Percentiles rank a stretch among this genome's conserved stretches.
phyloP scores from a whole-genome alignment of 2,329 filamentous ascomycete genomes.

The Lachnellula arida region DNA sequence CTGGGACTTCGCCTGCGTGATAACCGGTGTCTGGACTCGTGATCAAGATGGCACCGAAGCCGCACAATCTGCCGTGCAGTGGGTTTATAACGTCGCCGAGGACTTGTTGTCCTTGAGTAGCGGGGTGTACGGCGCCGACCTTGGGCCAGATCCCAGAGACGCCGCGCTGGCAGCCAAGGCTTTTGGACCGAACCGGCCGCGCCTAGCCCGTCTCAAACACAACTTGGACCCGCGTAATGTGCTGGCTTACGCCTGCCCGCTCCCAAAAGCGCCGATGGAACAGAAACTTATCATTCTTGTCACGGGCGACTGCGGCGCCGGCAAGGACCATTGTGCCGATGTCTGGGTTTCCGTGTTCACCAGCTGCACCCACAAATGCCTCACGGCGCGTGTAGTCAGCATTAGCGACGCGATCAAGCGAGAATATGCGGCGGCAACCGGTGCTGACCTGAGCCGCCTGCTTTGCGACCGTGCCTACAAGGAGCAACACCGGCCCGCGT shows the following conservation, averaged over 20 bases:
- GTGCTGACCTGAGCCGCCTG: constrained; percentile 44
- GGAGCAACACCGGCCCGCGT: constrained; percentile 49
- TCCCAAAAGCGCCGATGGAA: constrained; percentile 36
- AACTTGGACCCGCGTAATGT: constrained; percentile 45
- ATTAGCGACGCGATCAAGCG: constrained; percentile 55
- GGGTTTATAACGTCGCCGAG: constrained; percentile 51
- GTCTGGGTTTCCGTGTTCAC: constrained; percentile 45
- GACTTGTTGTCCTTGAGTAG: constrained; percentile 45
- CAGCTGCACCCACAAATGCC: constrained; percentile 17
- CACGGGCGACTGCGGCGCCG: constrained; percentile 46
- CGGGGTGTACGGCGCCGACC: constrained; percentile 56
- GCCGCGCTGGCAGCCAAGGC: constrained; percentile 44
- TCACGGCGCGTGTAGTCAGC: constrained; percentile 42
- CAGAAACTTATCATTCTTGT: constrained; percentile 47
- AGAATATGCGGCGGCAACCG: constrained; percentile 48
- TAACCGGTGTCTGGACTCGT: constrained; percentile 58
- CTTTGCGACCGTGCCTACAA: constrained; percentile 55
- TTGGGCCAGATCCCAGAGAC: constrained; percentile 59
- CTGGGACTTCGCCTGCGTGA: constrained; percentile 60
- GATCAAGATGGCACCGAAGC: constrained; percentile 43
- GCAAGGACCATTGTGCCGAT: constrained; percentile 57
- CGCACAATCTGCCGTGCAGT: constrained; percentile 39
- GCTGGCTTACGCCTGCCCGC: constrained; percentile 51
- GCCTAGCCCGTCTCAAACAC: constrained; percentile 48
- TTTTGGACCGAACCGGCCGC: constrained; percentile 51